These are phyloP conservation scores for Rhizomucor pusillus DNA, from an alignment of 371 early-diverging fungal species.

Conservation along the genomic window DNA sequence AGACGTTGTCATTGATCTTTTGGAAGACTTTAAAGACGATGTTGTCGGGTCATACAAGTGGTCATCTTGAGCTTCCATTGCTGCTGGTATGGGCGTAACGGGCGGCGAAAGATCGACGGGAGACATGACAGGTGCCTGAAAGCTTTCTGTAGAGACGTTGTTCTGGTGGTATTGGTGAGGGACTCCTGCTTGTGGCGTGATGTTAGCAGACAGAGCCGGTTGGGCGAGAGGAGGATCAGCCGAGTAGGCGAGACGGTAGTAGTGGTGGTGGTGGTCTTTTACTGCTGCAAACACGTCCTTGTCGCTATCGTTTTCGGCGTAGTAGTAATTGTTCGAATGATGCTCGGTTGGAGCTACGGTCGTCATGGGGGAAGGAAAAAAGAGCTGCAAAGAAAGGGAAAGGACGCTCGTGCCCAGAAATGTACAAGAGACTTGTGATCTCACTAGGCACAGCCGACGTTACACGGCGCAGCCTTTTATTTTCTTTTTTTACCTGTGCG, in stretches of 20 bases:
- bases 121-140: slow-evolving; percentile 6
- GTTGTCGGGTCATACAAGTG: not conserved
- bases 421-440: no score
- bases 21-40: slow-evolving; percentile 5
- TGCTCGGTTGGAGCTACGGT: no score
- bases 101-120: slow-evolving; percentile 22
- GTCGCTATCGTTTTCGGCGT: not conserved
- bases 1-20: slow-evolving; percentile 19
- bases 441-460: no score
- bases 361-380: slow-evolving; percentile 2
- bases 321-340: not conserved
- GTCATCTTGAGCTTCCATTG: slow-evolving; percentile 5
- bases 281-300: not conserved
- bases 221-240: not conserved
- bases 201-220: slow-evolving; percentile 8
- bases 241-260: slow-evolving; percentile 1
- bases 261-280: not conserved
- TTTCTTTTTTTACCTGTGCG: no score
- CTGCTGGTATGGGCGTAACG: slow-evolving; percentile 19
- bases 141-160: slow-evolving; percentile 8
- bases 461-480: no score
- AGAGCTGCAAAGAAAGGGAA: slow-evolving; percentile 2
- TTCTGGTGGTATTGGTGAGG: slow-evolving; percentile 1
- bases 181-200: slow-evolving; percentile 7
- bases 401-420: not conserved